Base-by-base conservation (phyloP, 495 filamentous ascomycete species). In the Penicillium cosmopolitanum region DNA sequence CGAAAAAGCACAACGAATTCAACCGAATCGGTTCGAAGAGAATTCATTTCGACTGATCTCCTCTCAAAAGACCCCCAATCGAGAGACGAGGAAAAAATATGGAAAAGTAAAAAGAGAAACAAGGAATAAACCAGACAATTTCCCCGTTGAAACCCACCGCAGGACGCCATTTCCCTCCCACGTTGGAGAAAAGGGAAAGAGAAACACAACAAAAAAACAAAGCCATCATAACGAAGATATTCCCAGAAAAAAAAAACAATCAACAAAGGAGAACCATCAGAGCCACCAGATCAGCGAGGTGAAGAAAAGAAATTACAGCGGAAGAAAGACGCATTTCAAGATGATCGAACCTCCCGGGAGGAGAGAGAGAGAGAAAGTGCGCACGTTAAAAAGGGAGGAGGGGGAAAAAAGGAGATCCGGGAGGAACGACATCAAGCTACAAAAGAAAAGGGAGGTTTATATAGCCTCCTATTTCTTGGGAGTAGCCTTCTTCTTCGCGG, bases 401-500 rank as follows among this genome's bases (percentile, higher is more conserved):
- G 15, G 1, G 36, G 5, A 13, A 13, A 12, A 13, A 13, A 5
- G 15, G 36, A n/a, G 65, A 44, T 16, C 16, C 60, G 66, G 57
- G 66, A 69, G 68, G 55, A 38, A 12, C 51, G 33, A 34, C 51
- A 57, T 40, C 43, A 53, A 60, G 59, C 66, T 38, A 13, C 60
- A 57, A 63, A 68, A 65, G 48, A 66, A 59, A 47, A 58, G 23
- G 56, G 23, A 19, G 23, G 46, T 19, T 25, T 28, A 13, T 19
- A 5, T 21, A 25, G 35, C 62, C 61, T 70, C 64, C 15, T 73
- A 75, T 66, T 75, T 79, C 84, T 92, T 94, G 9, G 84, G 71
- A n/a, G 84, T 74, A 9, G 82, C 73, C 53, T 81, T 83, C 79
- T 85, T 84, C 51, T 84, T 79, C 47, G 80, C 67, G 6, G 83